Evolutionary conservation across 371 early-diverging fungal species (phyloP).

Genomic region (Mitosporidium daphniae): DNA sequence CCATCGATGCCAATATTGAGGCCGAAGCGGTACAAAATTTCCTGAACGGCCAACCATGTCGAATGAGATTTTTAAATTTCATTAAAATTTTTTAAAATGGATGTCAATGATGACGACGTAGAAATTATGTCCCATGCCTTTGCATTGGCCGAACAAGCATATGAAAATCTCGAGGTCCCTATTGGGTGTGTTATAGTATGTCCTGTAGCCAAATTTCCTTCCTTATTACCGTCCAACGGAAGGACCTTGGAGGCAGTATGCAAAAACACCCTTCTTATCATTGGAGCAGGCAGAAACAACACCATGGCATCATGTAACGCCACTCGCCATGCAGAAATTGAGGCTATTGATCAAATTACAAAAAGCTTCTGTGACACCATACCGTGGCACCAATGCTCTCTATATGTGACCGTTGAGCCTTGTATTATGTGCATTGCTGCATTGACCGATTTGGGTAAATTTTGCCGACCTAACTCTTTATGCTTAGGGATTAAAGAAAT

Average conservation of each 20-base stretch:
- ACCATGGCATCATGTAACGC: slow-evolving; percentile 52
- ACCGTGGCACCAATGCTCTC: slow-evolving; percentile 1
- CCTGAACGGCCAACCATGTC: too few relatives aligned
- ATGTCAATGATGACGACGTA: too few relatives aligned
- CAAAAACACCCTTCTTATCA: slow-evolving; percentile 13
- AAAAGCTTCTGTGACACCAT: not conserved
- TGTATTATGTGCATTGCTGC: slow-evolving; percentile 93
- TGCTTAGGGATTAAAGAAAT: slow-evolving; percentile 32
- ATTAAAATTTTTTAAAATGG: too few relatives aligned
- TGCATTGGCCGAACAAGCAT: slow-evolving; percentile 34
- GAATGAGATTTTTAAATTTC: too few relatives aligned
- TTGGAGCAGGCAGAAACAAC: slow-evolving; percentile 31
- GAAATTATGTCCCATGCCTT: too few relatives aligned
- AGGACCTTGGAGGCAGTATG: too few relatives aligned
- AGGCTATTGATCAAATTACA: slow-evolving; percentile 24
- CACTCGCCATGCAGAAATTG: slow-evolving; percentile 60
- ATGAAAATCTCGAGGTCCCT: slow-evolving; percentile 52
- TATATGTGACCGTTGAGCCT: slow-evolving; percentile 93
- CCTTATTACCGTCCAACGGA: too few relatives aligned
- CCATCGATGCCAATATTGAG: too few relatives aligned
- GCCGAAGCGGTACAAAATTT: too few relatives aligned
- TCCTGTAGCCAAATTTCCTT: too few relatives aligned
- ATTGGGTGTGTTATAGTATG: slow-evolving; percentile 92
- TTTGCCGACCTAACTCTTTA: too few relatives aligned
- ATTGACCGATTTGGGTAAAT: slow-evolving; percentile 25